A percentile compares a stretch with the other conserved stretches of the same genome.
Evolutionary conservation across 1,139 yeast species (phyloP).

Genomic region (Yamadazyma oceani): DNA sequence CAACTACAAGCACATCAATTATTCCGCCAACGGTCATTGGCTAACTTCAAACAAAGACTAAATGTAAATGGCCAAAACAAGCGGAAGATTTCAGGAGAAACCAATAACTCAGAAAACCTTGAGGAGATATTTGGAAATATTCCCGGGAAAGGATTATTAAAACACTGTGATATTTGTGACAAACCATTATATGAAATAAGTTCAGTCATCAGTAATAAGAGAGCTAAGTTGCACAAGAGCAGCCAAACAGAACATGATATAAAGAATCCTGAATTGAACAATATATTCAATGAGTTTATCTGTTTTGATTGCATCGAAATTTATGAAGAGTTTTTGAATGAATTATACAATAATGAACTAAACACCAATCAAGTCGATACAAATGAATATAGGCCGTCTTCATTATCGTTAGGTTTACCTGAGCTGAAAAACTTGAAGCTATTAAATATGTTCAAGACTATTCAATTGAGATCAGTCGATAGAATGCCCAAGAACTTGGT

Average conservation of each 20-base stretch:
- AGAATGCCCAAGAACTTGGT: conserved; percentile 26
- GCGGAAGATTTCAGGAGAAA: conserved; percentile 16
- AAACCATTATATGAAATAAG: conserved; percentile 66
- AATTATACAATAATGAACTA: conserved; percentile 18
- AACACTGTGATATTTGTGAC: conserved; percentile 65
- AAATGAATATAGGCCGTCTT: not conserved
- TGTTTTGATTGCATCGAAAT: conserved; percentile 63
- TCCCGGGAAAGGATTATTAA: conserved; percentile 39
- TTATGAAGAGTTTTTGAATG: conserved; percentile 54
- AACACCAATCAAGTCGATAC: not conserved
- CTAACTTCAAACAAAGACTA: conserved; percentile 37
- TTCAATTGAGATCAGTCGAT: conserved; percentile 20
- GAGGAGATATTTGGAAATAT: conserved; percentile 43
- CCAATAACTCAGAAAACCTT: conserved; percentile 24
- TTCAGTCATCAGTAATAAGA: conserved; percentile 36
- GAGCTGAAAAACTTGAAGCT: conserved; percentile 19
- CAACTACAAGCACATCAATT: conserved; percentile 1
- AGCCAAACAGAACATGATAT: not conserved
- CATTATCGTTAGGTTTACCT: not conserved
- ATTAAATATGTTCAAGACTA: conserved; percentile 24
- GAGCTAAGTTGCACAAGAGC: conserved; percentile 14
- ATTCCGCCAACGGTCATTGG: conserved; percentile 34
- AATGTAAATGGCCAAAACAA: conserved; percentile 7
- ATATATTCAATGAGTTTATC: conserved; percentile 50
- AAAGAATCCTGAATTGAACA: conserved; percentile 11